phyloP scores from a whole-genome alignment of 1,284 basidiomycete species.

The Schizophyllum commune region DNA sequence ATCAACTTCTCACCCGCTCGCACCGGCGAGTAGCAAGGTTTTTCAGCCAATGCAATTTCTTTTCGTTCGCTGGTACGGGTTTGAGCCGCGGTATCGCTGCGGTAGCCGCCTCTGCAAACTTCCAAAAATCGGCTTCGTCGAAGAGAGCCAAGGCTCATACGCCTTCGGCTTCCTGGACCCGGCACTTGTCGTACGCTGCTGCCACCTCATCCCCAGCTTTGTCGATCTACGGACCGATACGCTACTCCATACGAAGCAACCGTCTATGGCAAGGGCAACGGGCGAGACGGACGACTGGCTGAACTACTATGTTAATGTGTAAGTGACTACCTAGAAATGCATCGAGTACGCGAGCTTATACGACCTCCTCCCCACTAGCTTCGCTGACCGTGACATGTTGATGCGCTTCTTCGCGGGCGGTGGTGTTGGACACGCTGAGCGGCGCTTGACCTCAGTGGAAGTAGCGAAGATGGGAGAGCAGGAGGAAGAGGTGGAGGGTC shows the following conservation, averaged over 20 bases:
- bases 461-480: no score
- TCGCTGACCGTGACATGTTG: not conserved
- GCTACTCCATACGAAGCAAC: not conserved
- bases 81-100: constrained; percentile 4
- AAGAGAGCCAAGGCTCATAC: not conserved
- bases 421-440: not conserved
- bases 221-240: not conserved
- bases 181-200: not conserved
- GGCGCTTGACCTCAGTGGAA: no score
- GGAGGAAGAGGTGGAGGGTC: no score
- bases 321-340: not conserved
- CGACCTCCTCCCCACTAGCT: not conserved
- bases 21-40: constrained; percentile 1
- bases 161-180: constrained; percentile 5
- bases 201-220: constrained; percentile 1
- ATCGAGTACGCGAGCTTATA: no score
- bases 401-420: not conserved
- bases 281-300: not conserved
- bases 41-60: constrained; percentile 19
- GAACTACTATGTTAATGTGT: not conserved
- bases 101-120: not conserved
- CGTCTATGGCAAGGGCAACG: not conserved
- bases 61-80: constrained; percentile 23
- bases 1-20: constrained; percentile 2
- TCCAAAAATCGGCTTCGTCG: not conserved